Evolutionary conservation across 352 stramenopile species (phyloP).

Genomic region (Phytophthora pinifolia): DNA sequence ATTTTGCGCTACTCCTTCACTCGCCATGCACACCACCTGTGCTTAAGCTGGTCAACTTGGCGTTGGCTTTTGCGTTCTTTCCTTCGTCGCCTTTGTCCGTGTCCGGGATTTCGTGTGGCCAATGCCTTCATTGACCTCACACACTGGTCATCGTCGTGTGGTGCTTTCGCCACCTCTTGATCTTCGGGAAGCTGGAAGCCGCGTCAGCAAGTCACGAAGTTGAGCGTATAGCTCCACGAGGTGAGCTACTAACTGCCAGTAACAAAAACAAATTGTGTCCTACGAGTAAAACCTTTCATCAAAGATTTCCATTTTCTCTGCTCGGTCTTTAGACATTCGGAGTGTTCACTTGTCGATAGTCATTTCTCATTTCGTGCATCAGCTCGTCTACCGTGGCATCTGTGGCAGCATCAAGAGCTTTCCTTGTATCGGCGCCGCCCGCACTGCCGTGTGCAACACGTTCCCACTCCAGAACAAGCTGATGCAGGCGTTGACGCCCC

Average conservation of each 20-base stretch:
- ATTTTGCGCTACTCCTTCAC: slow-evolving; percentile 17
- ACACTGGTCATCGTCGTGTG: slow-evolving; percentile 41
- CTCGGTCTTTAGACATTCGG: too few relatives aligned
- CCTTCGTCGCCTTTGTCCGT: slow-evolving; percentile 31
- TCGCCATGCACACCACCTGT: slow-evolving; percentile 32
- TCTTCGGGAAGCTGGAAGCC: slow-evolving; percentile 36
- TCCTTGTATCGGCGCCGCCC: neutral
- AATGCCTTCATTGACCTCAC: slow-evolving; percentile 47
- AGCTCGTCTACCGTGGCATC: too few relatives aligned
- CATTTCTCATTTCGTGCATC: too few relatives aligned
- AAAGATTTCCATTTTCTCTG: too few relatives aligned
- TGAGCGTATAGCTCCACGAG: neutral
- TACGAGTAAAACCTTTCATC: too few relatives aligned
- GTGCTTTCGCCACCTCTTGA: slow-evolving; percentile 49
- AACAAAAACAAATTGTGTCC: too few relatives aligned
- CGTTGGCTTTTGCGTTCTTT: slow-evolving; percentile 47
- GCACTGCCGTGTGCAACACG: slow-evolving; percentile 1
- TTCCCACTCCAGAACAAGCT: slow-evolving; percentile 26
- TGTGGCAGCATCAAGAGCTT: too few relatives aligned
- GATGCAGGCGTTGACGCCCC: slow-evolving; percentile 37
- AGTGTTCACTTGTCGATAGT: too few relatives aligned
- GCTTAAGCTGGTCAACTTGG: slow-evolving; percentile 55
- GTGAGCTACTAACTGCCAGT: too few relatives aligned
- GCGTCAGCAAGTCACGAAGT: slow-evolving; percentile 19
- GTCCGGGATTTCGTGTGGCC: slow-evolving; percentile 25